Evolutionary conservation across 176 grass and related monocot species (phyloP), one percentile per base, ranked within the genome.

Genomic region (Puccinellia tenuiflora): DNA sequence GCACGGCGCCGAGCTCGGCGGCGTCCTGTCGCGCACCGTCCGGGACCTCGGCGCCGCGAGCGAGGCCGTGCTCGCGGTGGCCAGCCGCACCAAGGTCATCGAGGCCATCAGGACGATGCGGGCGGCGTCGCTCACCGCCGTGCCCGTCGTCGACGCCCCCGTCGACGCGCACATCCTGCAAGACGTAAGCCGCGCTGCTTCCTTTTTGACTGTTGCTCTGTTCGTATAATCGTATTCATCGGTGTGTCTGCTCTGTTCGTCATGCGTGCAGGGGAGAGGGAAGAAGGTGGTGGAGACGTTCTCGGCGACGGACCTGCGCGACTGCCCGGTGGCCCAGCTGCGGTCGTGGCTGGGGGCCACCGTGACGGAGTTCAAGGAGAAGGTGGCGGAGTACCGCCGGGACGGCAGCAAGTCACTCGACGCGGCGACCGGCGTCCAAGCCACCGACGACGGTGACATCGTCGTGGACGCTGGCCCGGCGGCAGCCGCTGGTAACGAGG

Each of bases 301-400:
- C 75, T 97, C 95, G 28, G 84, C 88, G 25, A 89, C 92, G 56
- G 92, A 94, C 70, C 71, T 97, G 22, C 84, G 88, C 3, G 88
- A 88, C 57, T 97, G 88, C 70, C 90, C 86, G 1, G 84, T 92
- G 59, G 46, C 56, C 64, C 64, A 84, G 80, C 74, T 94, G 87
- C 86, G 77, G 50, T 71, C 75, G 30, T 94, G 88, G 90, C 81
- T 94, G 38, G 77, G 73, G 12, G 46, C 79, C 59, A 88, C 75
- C 55, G 86, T 94, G 75, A 43, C 40, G 28, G 86, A 97, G 69
- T 97, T 97, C 88, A 97, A 97, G 88, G 75, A 84, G 74, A 88
- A 81, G 64, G 81, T 92, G 60, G 13, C 51, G 0, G 56, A 51
- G 45, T 87, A 83, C 63, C 77, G 85, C 9, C 70, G 45, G 0